phyloP scores from a whole-genome alignment of 2,329 filamentous ascomycete genomes.

The Biscogniauxia marginata region DNA sequence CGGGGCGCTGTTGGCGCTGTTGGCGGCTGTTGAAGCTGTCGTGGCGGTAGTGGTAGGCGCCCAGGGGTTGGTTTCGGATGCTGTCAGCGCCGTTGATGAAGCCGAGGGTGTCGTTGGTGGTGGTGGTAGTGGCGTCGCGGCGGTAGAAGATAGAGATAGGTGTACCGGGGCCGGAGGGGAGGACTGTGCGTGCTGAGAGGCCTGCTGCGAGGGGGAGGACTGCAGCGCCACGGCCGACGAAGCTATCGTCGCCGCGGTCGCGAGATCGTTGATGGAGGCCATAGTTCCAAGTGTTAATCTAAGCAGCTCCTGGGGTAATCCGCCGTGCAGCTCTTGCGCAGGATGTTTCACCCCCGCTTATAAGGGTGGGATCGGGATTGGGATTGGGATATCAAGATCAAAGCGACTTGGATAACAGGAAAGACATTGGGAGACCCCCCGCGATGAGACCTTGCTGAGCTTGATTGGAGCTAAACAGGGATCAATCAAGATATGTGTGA shows the following conservation, averaged over 20 bases:
- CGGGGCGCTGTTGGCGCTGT: conserved; percentile 1
- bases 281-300: conserved; percentile 21
- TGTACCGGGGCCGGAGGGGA: conserved; percentile 12
- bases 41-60: neutral
- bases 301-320: neutral
- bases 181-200: conserved; percentile 8
- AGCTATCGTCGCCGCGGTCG: conserved; percentile 46
- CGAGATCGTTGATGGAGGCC: conserved; percentile 51
- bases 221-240: conserved; percentile 35
- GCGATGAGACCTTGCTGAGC: neutral
- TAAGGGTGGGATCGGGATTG: neutral
- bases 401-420: neutral
- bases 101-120: neutral
- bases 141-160: neutral
- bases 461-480: neutral
- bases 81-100: neutral
- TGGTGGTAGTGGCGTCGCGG: conserved; percentile 1
- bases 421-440: neutral
- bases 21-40: neutral
- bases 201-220: conserved; percentile 18
- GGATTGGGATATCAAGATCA: neutral
- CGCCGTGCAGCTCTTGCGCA: neutral
- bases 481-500: neutral
- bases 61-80: conserved; percentile 2
- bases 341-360: neutral